Evolutionary conservation across 2,329 filamentous ascomycete genomes (phyloP), one percentile per base, ranked within the genome.

Genomic region (Sordariomycetes sp.): DNA sequence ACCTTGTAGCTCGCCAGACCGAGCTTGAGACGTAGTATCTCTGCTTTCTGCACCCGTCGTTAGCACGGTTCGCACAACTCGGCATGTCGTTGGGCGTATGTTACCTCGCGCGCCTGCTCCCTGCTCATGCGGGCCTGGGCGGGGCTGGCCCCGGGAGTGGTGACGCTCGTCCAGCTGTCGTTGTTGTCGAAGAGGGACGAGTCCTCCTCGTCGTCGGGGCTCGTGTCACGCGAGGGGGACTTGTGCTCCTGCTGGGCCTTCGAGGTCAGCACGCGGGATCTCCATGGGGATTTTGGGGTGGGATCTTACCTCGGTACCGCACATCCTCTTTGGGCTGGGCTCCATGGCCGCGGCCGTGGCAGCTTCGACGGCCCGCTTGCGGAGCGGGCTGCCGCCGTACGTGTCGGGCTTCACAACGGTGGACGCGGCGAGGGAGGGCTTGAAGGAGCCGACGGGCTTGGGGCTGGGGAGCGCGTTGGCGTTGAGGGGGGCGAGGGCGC

Each of bases 1-100:
- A 88, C 66, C 57, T 87, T 87, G 64, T 86, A 87, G 48, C 72
- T 72, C 11, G 81, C 83, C 15, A 86, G 70, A 19, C 72, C 68
- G 12, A 88, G 71, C n/a, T 82, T 72, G 8, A 85, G 67, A 33
- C 71, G 71, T 29, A 87, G 63, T 32, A 76, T 72, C 48, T 82
- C 72, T 15, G 77, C 79, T 57, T 73, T 71, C 70, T 82, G 32
- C 14, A 20, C n/a, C n/a, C n/a, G n/a, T 21, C 9, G n/a, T 32
- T 35, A 21, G 17, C 34, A 26, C 23, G 11, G 16, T 34, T 12
- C 23, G 31, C 16, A 11, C 20, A 8, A 3, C n/a, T 25, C 23
- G n/a, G 23, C n/a, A 9, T 25, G 9, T 25, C 23, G 9, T 25
- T n/a, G n/a, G n/a, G n/a, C 23, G n/a, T 25, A 25, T 25, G n/a